Percentiles rank a stretch among this genome's conserved stretches.
Evolutionary conservation across 2,329 filamentous ascomycete genomes (phyloP).

Genomic region (Penicillium sp.): DNA sequence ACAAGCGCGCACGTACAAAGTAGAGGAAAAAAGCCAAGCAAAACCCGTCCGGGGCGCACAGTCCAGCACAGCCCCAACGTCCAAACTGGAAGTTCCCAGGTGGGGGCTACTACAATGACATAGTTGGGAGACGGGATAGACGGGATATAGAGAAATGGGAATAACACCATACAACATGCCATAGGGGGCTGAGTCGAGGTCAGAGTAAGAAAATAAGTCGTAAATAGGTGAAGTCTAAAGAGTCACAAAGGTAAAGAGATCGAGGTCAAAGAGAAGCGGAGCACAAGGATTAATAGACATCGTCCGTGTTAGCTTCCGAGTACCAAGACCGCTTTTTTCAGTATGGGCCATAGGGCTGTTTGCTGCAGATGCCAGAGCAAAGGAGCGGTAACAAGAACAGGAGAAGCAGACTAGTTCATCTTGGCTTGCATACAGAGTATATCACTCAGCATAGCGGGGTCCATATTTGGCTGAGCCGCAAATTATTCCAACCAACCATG

Average conservation of each 20-base stretch:
- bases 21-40: constrained; percentile 2
- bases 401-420: constrained; percentile 1
- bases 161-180: background rate
- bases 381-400: constrained; percentile 9
- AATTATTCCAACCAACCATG: constrained; percentile 3
- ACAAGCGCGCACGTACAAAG: constrained; percentile 1
- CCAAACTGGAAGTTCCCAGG: background rate
- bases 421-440: constrained; percentile 1
- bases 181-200: constrained; percentile 1
- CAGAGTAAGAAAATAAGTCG: background rate
- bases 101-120: background rate
- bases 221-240: background rate
- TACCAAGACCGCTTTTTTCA: constrained; percentile 8
- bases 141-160: background rate
- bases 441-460: constrained; percentile 1
- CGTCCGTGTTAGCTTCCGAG: background rate
- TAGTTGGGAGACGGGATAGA: background rate
- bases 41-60: constrained; percentile 8
- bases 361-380: constrained; percentile 2
- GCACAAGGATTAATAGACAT: background rate
- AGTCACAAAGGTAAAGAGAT: background rate
- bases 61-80: constrained; percentile 11
- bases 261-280: constrained; percentile 1
- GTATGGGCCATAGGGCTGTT: constrained; percentile 11
- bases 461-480: constrained; percentile 3